Conservation (phyloP, 163 green algal genomes). For the Scenedesmus sp. region DNA sequence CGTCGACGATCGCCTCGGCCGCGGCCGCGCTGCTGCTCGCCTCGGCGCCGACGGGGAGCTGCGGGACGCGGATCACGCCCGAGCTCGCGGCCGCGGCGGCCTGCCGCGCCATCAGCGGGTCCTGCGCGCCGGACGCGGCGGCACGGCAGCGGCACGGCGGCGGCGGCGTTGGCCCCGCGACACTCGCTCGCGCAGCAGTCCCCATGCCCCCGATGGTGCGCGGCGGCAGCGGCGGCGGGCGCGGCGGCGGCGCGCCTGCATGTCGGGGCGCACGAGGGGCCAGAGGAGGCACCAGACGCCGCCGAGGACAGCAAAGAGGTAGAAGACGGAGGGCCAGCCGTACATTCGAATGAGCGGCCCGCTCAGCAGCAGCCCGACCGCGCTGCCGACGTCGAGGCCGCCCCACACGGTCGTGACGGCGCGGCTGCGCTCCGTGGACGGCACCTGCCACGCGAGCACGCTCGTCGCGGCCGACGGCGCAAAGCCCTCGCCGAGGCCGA, state of each 20-base stretch:
- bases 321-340: slow-evolving; percentile 98
- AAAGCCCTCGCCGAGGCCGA: slow-evolving; percentile 97
- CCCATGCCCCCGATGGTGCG: too few species aligned
- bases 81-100: background rate
- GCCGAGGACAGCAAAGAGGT: slow-evolving; percentile 90
- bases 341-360: slow-evolving; percentile 89
- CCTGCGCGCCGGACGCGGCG: too few species aligned
- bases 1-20: slow-evolving; percentile 30
- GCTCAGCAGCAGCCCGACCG: slow-evolving; percentile 90
- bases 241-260: slow-evolving; percentile 30
- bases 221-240: background rate
- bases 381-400: slow-evolving; percentile 90
- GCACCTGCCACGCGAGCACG: slow-evolving; percentile 88
- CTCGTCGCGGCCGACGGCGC: slow-evolving; percentile 92
- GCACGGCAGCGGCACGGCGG: background rate
- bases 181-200: background rate
- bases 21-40: slow-evolving; percentile 41
- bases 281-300: slow-evolving; percentile 79
- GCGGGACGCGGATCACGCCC: slow-evolving; percentile 4
- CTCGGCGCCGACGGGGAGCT: slow-evolving; percentile 24
- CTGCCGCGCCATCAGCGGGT: slow-evolving; percentile 6
- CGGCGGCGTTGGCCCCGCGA: too few species aligned
- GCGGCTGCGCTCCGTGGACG: slow-evolving; percentile 78
- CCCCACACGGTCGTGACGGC: slow-evolving; percentile 94
- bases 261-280: slow-evolving; percentile 77